Percentiles rank a stretch among this genome's conserved stretches.
These are phyloP conservation scores for Actinomortierella ambigua DNA, from an alignment of 371 early-diverging fungal species.

Conservation along the genomic window DNA sequence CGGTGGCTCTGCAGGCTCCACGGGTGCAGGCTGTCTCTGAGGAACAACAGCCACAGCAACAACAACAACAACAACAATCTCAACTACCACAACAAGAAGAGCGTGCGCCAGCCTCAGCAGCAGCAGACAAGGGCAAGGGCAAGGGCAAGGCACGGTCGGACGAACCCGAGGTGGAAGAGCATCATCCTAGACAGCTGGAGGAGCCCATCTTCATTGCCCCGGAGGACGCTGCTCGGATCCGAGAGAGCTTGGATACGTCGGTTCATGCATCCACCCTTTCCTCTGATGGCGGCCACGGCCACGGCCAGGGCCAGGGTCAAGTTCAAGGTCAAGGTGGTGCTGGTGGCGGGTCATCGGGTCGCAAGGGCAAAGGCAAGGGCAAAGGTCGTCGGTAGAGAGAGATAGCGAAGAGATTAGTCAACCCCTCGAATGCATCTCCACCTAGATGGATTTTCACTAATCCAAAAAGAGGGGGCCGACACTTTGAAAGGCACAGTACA, in stretches of 20 bases:
- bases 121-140: conserved; percentile 18
- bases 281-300: neutral
- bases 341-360: conserved; percentile 1
- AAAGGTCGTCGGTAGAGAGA: conserved; percentile 13
- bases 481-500: too few species aligned
- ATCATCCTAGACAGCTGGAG: neutral
- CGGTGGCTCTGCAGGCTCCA: too few species aligned
- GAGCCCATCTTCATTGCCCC: too few species aligned
- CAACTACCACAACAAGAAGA: too few species aligned
- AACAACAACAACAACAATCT: too few species aligned
- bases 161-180: conserved; percentile 9
- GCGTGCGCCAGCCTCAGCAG: neutral
- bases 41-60: too few species aligned
- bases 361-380: conserved; percentile 17
- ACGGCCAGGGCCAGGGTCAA: neutral
- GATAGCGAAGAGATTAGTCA: too few species aligned
- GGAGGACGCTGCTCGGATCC: too few species aligned
- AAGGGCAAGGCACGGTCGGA: conserved; percentile 41
- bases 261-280: neutral
- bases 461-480: too few species aligned
- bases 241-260: neutral
- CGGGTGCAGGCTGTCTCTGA: too few species aligned
- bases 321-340: conserved; percentile 4
- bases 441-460: too few species aligned
- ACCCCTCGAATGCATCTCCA: too few species aligned